Evolutionary conservation across 208 protist genomes (phyloP).

Genomic region (Leishmania mexicana): DNA sequence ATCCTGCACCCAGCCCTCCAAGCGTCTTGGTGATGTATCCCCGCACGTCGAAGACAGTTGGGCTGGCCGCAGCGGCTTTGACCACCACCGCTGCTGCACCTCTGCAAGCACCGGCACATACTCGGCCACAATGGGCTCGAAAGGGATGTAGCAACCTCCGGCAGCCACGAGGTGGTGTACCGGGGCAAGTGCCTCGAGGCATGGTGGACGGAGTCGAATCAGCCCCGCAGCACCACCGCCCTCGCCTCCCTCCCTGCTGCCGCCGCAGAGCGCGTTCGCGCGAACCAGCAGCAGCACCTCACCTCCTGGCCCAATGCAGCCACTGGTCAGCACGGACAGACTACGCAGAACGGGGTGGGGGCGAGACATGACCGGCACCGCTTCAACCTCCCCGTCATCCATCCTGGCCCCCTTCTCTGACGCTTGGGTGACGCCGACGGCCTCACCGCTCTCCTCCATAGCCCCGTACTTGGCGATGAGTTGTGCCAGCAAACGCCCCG

Average conservation of each 20-base stretch:
- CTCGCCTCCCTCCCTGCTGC: neutral
- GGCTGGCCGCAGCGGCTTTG: neutral
- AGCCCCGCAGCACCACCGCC: constrained; percentile 11
- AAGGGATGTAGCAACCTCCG: constrained; percentile 36
- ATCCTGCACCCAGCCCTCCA: neutral
- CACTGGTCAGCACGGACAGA: constrained; percentile 14
- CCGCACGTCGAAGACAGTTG: neutral
- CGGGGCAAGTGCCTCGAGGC: constrained; percentile 50
- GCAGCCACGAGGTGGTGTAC: constrained; percentile 38
- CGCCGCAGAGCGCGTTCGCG: neutral
- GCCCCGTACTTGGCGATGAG: constrained; percentile 56
- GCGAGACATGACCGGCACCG: neutral
- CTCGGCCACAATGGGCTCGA: constrained; percentile 21
- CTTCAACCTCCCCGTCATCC: neutral
- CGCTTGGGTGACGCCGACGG: neutral
- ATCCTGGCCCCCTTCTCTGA: no score
- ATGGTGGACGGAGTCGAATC: constrained; percentile 24
- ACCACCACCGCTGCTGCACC: constrained; percentile 21
- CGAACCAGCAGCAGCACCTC: constrained; percentile 40
- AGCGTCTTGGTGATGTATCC: neutral
- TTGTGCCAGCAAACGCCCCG: constrained; percentile 42
- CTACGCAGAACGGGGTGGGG: neutral
- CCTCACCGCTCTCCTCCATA: constrained; percentile 16
- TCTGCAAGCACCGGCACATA: constrained; percentile 22
- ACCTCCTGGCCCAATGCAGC: constrained; percentile 29